Conservation (phyloP, 352 stramenopile species). For the Pythium sukuiense region DNA sequence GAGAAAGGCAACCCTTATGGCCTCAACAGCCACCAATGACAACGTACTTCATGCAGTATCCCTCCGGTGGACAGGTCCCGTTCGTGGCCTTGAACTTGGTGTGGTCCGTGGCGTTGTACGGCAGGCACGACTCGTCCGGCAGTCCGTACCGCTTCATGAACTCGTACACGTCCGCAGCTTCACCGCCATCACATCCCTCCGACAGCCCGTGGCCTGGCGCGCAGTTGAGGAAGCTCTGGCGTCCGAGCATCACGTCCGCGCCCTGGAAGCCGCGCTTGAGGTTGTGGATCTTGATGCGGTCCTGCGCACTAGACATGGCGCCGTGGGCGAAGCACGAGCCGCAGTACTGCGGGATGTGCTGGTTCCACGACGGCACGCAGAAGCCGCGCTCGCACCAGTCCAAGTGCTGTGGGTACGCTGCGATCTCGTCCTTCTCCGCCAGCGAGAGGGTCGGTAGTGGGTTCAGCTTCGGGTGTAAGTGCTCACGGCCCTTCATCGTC, state of each 20-base stretch:
- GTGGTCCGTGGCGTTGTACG: constrained; percentile 64
- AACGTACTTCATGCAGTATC: constrained; percentile 68
- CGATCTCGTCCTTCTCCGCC: constrained; percentile 46
- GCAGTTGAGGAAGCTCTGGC: constrained; percentile 69
- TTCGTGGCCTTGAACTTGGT: constrained; percentile 50
- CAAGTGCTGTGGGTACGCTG: constrained; percentile 56
- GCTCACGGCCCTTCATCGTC: constrained; percentile 44
- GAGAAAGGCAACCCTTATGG: not conserved
- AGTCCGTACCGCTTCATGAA: constrained; percentile 63
- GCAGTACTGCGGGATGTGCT: constrained; percentile 76
- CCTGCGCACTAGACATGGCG: constrained; percentile 48
- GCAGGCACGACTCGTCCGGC: constrained; percentile 58
- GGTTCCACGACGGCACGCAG: constrained; percentile 68
- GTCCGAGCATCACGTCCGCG: constrained; percentile 57
- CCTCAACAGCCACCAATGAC: not conserved
- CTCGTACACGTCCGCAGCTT: constrained; percentile 57
- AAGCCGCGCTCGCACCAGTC: constrained; percentile 77
- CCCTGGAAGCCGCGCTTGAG: constrained; percentile 38
- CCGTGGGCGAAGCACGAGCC: constrained; percentile 75
- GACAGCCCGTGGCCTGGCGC: constrained; percentile 52
- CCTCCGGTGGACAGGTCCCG: constrained; percentile 55
- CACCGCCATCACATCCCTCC: constrained; percentile 52
- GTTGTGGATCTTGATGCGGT: constrained; percentile 72
- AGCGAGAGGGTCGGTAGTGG: constrained; percentile 36
- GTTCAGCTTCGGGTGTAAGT: constrained; percentile 40